A percentile compares a stretch with the other conserved stretches of the same genome.
Evolutionary conservation across 1,284 basidiomycete genomes (phyloP).

Genomic region (Leucoagaricus sp.): DNA sequence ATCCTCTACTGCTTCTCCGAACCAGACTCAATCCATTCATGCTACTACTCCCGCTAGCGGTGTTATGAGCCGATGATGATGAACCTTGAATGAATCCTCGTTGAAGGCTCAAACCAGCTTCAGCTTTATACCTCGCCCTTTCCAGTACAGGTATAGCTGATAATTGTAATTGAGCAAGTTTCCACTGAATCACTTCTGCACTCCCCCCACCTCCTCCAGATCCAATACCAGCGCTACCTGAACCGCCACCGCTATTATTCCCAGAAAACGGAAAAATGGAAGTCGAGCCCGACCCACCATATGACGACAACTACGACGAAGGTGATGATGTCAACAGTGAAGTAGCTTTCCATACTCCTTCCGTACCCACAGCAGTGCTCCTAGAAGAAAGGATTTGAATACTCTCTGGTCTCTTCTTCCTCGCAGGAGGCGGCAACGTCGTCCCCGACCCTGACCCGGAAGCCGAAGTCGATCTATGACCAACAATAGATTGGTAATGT

Average conservation of each 20-base stretch:
- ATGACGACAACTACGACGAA: too few relatives aligned
- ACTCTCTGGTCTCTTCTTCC: conserved; percentile 60
- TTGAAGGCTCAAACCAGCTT: conserved; percentile 56
- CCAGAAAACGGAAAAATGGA: neutral
- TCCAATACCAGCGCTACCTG: neutral
- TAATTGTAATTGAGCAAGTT: conserved; percentile 49
- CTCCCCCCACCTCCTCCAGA: neutral
- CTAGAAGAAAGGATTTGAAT: conserved; percentile 45
- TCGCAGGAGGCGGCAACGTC: conserved; percentile 22
- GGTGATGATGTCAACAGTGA: too few relatives aligned
- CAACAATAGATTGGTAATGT: too few relatives aligned
- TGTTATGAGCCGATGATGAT: neutral
- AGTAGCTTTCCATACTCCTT: neutral
- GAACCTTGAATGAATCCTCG: conserved; percentile 53
- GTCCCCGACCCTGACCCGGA: too few relatives aligned
- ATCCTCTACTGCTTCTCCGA: conserved; percentile 22
- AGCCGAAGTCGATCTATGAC: too few relatives aligned
- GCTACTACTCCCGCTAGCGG: conserved; percentile 19
- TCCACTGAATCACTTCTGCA: conserved; percentile 37
- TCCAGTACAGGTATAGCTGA: conserved; percentile 46
- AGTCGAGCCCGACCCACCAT: too few relatives aligned
- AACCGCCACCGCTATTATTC: neutral
- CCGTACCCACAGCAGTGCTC: conserved; percentile 12
- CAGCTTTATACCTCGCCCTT: conserved; percentile 66
- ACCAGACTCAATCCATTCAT: neutral